Evolutionary conservation across 2,329 filamentous ascomycete genomes (phyloP).

Genomic region (Fusarium sp.): DNA sequence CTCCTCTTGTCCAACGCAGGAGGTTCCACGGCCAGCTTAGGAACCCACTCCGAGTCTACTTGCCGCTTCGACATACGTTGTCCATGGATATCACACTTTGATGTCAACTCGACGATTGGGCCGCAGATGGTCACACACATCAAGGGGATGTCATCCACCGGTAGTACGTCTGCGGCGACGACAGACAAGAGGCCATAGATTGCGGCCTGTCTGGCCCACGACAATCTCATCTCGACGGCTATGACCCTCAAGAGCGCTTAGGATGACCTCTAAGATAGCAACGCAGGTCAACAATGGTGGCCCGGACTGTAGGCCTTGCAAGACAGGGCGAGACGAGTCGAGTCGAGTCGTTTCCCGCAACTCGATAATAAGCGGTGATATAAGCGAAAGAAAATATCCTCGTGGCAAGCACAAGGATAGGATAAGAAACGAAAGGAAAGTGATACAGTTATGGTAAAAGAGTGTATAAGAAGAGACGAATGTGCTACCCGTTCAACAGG

Average conservation of each 20-base stretch:
- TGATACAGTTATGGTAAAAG: slow-evolving; percentile 31
- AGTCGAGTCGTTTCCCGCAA: slow-evolving; percentile 9
- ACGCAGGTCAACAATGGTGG: slow-evolving; percentile 18
- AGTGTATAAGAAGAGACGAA: slow-evolving; percentile 21
- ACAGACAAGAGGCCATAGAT: slow-evolving; percentile 47
- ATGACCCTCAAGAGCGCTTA: background rate
- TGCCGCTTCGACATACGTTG: slow-evolving; percentile 46
- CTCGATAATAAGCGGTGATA: slow-evolving; percentile 19
- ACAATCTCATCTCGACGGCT: slow-evolving; percentile 45
- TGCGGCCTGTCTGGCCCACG: slow-evolving; percentile 42
- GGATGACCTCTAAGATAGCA: background rate
- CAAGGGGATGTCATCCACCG: slow-evolving; percentile 52
- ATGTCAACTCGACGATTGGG: slow-evolving; percentile 56
- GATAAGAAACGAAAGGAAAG: slow-evolving; percentile 24
- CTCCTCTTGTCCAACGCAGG: slow-evolving; percentile 36
- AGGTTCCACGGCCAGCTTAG: slow-evolving; percentile 37
- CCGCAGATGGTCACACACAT: slow-evolving; percentile 56
- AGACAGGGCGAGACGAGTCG: slow-evolving; percentile 10
- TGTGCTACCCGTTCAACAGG: slow-evolving; percentile 24
- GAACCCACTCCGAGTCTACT: slow-evolving; percentile 31
- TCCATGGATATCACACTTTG: slow-evolving; percentile 49
- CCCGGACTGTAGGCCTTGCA: slow-evolving; percentile 19
- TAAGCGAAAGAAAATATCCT: slow-evolving; percentile 25
- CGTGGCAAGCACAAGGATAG: slow-evolving; percentile 23
- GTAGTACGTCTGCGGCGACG: slow-evolving; percentile 48